These are phyloP conservation scores for Byssochlamys sp. DNA, from an alignment of 2,329 filamentous ascomycete species.

Conservation along the genomic window DNA sequence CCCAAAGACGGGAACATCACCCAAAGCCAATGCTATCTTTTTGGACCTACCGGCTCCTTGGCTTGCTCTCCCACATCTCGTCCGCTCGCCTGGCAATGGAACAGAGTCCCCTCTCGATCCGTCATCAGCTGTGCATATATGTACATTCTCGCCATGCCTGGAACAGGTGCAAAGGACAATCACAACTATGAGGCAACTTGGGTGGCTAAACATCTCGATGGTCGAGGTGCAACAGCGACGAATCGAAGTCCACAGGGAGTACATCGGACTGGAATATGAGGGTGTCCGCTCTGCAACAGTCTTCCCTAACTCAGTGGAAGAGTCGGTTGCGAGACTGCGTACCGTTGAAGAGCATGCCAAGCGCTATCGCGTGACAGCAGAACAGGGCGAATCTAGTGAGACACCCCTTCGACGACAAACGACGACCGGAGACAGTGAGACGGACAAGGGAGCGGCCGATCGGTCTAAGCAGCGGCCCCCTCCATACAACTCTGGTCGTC, in stretches of 20 bases:
- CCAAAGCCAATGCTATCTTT: slow-evolving; percentile 39
- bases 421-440: slow-evolving; percentile 18
- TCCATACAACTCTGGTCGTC: slow-evolving; percentile 62
- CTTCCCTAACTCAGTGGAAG: slow-evolving; percentile 59
- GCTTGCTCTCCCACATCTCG: slow-evolving; percentile 40
- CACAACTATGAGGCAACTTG: slow-evolving; percentile 64
- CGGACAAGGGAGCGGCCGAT: slow-evolving; percentile 5
- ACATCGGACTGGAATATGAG: slow-evolving; percentile 63
- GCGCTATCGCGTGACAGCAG: slow-evolving; percentile 47
- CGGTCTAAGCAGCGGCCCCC: slow-evolving; percentile 24
- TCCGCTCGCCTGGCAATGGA: slow-evolving; percentile 26
- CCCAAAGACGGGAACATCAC: slow-evolving; percentile 26
- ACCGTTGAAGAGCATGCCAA: slow-evolving; percentile 62
- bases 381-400: slow-evolving; percentile 13
- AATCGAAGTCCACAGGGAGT: slow-evolving; percentile 72
- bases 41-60: slow-evolving; percentile 44
- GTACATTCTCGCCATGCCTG: slow-evolving; percentile 93
- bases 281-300: slow-evolving; percentile 58
- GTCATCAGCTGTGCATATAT: slow-evolving; percentile 64
- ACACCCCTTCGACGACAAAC: slow-evolving; percentile 15
- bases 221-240: slow-evolving; percentile 74
- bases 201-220: slow-evolving; percentile 90
- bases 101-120: slow-evolving; percentile 55
- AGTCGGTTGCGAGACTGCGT: slow-evolving; percentile 64
- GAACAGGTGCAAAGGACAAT: slow-evolving; percentile 88